Conservation (phyloP, 345 rosid species). For the Bretschneidera sinensis region DNA sequence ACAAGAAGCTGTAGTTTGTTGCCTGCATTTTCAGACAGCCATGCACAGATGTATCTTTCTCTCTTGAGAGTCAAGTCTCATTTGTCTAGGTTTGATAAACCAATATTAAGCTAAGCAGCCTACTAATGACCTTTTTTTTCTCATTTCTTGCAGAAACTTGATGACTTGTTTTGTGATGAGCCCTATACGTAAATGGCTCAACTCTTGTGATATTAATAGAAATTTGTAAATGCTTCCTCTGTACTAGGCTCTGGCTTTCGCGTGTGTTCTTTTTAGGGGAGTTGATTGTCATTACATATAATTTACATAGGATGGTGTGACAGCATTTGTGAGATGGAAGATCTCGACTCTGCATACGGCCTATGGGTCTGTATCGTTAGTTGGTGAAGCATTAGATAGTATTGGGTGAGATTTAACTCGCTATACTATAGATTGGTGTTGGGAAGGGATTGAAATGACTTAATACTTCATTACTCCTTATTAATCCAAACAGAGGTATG, state of each 20-base stretch:
- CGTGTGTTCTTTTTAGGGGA: slow-evolving; percentile 4
- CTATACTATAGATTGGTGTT: no score
- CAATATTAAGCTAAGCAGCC: neutral
- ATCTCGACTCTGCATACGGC: neutral
- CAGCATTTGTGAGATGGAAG: neutral
- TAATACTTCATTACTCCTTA: no score
- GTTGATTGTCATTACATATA: neutral
- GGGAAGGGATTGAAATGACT: neutral
- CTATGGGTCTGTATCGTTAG: neutral
- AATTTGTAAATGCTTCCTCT: slow-evolving; percentile 20
- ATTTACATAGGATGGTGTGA: neutral
- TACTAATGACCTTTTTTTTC: neutral
- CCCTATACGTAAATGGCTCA: neutral
- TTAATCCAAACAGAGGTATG: no score
- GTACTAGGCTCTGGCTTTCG: neutral
- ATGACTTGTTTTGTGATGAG: neutral
- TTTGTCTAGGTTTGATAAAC: neutral
- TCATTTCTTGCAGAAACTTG: neutral
- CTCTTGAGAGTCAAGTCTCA: slow-evolving; percentile 2
- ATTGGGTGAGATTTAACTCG: neutral
- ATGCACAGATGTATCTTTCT: slow-evolving; percentile 7
- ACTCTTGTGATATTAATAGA: neutral
- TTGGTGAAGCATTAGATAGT: neutral
- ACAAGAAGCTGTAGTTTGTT: slow-evolving; percentile 1
- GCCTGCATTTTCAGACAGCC: neutral